These are phyloP conservation scores for Hanseniaspora vineae DNA, from an alignment of 805 yeast genomes.

Conservation along the genomic window DNA sequence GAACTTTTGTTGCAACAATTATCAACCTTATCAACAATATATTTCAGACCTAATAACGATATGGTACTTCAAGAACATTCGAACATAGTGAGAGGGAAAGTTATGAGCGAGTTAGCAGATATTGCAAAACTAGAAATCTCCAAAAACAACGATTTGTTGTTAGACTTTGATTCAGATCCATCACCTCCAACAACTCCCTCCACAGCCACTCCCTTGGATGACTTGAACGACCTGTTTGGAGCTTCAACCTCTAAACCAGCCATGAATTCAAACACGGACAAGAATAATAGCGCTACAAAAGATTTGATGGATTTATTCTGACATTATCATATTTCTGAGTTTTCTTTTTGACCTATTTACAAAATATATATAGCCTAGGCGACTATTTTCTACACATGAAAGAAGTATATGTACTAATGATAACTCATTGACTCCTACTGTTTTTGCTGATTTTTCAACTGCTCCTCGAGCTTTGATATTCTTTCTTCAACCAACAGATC, in stretches of 20 bases:
- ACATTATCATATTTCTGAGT: no score
- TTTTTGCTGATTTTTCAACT: constrained; percentile 16
- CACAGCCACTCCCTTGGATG: constrained; percentile 41
- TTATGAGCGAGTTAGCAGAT: constrained; percentile 65
- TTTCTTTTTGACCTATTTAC: no score
- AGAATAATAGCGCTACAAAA: neutral
- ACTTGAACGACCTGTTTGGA: constrained; percentile 57
- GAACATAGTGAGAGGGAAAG: constrained; percentile 32
- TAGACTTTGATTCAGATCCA: constrained; percentile 71
- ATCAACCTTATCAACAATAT: constrained; percentile 78
- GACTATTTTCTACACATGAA: no score
- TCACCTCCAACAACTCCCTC: constrained; percentile 13
- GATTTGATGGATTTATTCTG: constrained; percentile 1
- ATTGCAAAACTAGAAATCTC: constrained; percentile 68
- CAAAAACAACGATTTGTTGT: constrained; percentile 61
- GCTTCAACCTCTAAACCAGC: constrained; percentile 22
- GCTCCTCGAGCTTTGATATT: constrained; percentile 17
- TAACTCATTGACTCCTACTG: constrained; percentile 4
- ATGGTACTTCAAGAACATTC: constrained; percentile 10
- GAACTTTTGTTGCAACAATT: constrained; percentile 61
- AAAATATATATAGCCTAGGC: no score
- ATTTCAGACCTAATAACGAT: constrained; percentile 65
- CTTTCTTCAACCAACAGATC: constrained; percentile 52
- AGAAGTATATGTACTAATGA: no score
- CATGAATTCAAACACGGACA: neutral